Conservation (phyloP, 352 stramenopile species). For the Paralagenidium karlingii region DNA sequence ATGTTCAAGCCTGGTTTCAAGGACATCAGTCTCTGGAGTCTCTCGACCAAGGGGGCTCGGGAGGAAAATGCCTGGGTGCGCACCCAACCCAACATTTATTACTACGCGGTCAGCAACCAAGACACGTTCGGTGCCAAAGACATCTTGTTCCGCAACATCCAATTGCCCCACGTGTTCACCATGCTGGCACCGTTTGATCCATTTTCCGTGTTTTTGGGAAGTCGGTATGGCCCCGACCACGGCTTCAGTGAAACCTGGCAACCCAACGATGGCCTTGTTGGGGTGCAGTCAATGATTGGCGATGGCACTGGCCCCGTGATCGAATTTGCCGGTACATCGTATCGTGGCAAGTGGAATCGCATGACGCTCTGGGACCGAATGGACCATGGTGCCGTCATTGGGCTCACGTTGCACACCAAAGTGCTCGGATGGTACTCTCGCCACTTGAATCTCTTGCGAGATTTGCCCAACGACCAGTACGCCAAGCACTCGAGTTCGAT, state of each 20-base stretch:
- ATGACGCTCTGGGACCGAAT: too few species aligned
- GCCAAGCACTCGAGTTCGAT: too few species aligned
- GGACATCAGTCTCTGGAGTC: slow-evolving; percentile 33
- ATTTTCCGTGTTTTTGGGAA: slow-evolving; percentile 17
- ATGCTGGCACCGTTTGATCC: slow-evolving; percentile 27
- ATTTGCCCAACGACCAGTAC: too few species aligned
- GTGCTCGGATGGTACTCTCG: too few species aligned
- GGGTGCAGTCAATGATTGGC: neutral
- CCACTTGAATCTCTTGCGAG: too few species aligned
- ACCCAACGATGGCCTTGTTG: slow-evolving; percentile 15
- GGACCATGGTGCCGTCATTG: too few species aligned
- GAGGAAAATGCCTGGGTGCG: slow-evolving; percentile 20
- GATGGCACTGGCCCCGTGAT: too few species aligned
- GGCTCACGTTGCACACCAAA: too few species aligned
- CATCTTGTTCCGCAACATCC: slow-evolving; percentile 19
- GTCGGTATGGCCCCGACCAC: slow-evolving; percentile 15
- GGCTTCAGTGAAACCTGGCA: slow-evolving; percentile 22
- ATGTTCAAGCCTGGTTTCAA: neutral
- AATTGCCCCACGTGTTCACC: slow-evolving; percentile 26
- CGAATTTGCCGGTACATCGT: too few species aligned
- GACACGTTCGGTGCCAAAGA: slow-evolving; percentile 22
- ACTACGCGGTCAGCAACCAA: slow-evolving; percentile 15
- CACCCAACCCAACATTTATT: slow-evolving; percentile 1
- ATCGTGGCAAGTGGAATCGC: too few species aligned
- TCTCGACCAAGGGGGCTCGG: slow-evolving; percentile 1